Conservation (phyloP, 352 stramenopile genomes). For the Blastocystis sp. region DNA sequence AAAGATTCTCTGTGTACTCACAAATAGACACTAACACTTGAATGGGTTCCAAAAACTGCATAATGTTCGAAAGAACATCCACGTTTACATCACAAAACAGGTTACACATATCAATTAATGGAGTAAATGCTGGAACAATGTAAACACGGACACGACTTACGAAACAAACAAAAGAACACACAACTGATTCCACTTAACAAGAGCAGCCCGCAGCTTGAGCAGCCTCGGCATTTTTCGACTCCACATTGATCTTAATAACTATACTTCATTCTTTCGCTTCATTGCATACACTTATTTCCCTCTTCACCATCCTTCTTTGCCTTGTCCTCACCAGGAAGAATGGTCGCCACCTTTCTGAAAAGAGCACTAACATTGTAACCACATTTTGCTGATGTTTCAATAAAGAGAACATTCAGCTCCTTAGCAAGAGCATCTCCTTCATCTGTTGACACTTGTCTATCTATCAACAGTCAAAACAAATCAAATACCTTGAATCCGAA, state of each 20-base stretch:
- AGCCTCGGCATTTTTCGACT: conserved; percentile 46
- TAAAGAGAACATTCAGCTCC: conserved; percentile 97
- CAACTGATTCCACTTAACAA: conserved; percentile 39
- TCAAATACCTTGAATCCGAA: conserved; percentile 84
- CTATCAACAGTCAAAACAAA: background rate
- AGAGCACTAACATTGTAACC: conserved; percentile 90
- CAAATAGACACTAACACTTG: background rate
- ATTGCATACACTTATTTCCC: conserved; percentile 44
- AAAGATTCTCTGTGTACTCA: background rate
- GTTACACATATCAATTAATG: conserved; percentile 30
- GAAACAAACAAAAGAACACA: conserved; percentile 32
- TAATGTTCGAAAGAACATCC: background rate
- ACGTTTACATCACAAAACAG: background rate
- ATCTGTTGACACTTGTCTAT: conserved; percentile 89
- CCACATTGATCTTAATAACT: conserved; percentile 68
- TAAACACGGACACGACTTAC: background rate
- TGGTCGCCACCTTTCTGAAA: conserved; percentile 95
- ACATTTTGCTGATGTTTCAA: conserved; percentile 97
- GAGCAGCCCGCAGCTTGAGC: conserved; percentile 23
- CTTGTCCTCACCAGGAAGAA: conserved; percentile 82
- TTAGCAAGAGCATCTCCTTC: conserved; percentile 95
- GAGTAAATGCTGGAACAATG: background rate
- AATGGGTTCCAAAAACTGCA: conserved; percentile 19
- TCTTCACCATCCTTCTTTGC: conserved; percentile 56
- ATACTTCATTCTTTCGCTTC: background rate